Evolutionary conservation across 495 filamentous ascomycete genomes (phyloP), one percentile per base, ranked within the genome.

Genomic region (Trichoderma reesei): DNA sequence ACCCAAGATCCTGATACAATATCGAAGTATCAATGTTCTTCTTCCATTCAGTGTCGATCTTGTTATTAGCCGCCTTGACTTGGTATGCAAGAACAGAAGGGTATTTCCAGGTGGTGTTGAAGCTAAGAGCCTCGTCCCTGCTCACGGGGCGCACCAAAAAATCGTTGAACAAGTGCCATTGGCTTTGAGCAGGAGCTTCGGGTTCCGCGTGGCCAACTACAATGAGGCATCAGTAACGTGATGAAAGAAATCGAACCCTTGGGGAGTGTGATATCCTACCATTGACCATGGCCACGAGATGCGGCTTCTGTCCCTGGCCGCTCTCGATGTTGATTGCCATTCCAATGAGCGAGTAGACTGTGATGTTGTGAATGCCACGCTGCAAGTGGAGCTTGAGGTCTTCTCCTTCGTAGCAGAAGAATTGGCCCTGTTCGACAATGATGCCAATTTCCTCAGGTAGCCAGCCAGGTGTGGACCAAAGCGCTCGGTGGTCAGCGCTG

Each of bases 101-200:
- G 59, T 87, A 80, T 77, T 97, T 99, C 93, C 95, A 98, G 7
- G 84, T 79, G 31, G 89, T 83, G 41, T 90, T 92, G 70, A 98
- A 98, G 14, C 86, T 85, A 13, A 98, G 77, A 5, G 95, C 95
- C 71, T 98, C 92, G 41, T 89, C 88, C 9, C 68, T 77, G 14
- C 86, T 80, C 18, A 96, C 81, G n/a, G 87, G 84, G 5, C 88
- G 84, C 39, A 99, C 94, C 13, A 95, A 78, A 67, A 99, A 99
- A 74, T 99, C 94, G 63, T 99, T 99, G 75, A 99, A 96, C 5
- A 99, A 72, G 70, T 96, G 90, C 94, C 94, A 99, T 66, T 85
- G 85, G 67, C 78, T 83, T 62, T 84, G 78, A 1, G 71, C 72
- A 8, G 84, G 78, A 5, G 80, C 67, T 6, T 79, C 75, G 1